phyloP scores from a whole-genome alignment of 305 asterid genomes.

The Solanum aculeatissimum region DNA sequence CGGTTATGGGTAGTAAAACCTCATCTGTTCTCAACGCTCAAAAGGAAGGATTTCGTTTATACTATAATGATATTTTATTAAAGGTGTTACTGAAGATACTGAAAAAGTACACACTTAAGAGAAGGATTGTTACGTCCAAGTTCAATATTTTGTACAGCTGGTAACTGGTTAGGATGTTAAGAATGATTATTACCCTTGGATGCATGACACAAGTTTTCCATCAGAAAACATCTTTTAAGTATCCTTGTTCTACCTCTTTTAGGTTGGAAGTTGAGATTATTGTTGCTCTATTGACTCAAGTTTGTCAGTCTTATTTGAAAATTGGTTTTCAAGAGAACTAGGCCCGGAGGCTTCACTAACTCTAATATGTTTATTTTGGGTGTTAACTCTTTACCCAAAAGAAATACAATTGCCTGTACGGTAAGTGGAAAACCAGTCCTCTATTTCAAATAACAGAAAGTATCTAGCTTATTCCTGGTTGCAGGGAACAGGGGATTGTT shows the following conservation, averaged over 20 bases:
- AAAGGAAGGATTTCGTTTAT: not conserved
- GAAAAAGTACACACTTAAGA: not conserved
- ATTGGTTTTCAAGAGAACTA: not conserved
- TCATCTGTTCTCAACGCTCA: not conserved
- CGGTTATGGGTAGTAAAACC: not conserved
- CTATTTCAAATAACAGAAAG: not conserved
- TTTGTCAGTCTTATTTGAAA: not conserved
- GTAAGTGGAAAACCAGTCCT: not conserved
- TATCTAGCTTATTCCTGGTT: not conserved
- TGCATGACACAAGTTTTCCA: not conserved
- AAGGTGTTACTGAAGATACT: not conserved
- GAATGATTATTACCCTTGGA: not conserved
- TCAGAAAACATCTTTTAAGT: not conserved
- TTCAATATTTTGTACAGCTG: no score
- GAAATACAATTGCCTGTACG: not conserved
- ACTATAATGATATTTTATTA: not conserved
- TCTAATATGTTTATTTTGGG: not conserved
- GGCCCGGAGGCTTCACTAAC: not conserved
- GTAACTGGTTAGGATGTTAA: not conserved
- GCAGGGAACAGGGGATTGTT: not conserved
- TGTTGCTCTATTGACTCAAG: not conserved
- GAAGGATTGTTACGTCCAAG: not conserved
- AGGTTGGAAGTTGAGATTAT: not conserved
- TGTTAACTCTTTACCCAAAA: not conserved
- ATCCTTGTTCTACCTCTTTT: not conserved